Conservation (phyloP, 768 basidiomycete genomes). For the Mycena vitilis region DNA sequence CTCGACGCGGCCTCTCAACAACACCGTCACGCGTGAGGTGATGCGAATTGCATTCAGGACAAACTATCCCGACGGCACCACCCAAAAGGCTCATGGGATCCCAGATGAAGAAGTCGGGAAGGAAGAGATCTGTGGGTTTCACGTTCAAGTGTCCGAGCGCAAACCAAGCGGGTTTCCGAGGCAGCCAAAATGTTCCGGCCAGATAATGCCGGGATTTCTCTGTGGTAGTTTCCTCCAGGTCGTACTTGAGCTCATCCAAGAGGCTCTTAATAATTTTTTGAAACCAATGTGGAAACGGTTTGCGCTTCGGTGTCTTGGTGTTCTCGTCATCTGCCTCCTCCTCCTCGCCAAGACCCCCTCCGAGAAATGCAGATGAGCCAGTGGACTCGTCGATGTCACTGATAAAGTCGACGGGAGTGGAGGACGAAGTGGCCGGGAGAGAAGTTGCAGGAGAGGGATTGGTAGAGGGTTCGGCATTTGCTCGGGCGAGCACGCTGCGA, state of each 20-base stretch:
- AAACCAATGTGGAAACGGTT: conserved; percentile 1
- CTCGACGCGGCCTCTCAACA: conserved; percentile 28
- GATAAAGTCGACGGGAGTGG: neutral
- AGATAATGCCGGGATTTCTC: neutral
- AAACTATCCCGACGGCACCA: conserved; percentile 3
- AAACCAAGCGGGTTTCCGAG: neutral
- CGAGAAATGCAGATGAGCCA: too few species aligned
- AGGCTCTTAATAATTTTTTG: too few species aligned
- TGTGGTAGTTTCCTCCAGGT: too few species aligned
- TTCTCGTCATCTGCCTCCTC: too few species aligned
- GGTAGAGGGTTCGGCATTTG: neutral
- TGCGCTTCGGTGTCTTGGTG: too few species aligned
- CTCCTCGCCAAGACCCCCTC: too few species aligned
- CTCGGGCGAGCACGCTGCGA: neutral
- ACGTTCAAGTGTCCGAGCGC: neutral
- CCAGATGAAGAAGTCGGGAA: conserved; percentile 33
- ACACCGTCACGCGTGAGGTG: conserved; percentile 26
- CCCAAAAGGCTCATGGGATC: conserved; percentile 26
- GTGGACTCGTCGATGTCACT: too few species aligned
- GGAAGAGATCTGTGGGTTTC: conserved; percentile 29
- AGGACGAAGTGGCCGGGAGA: neutral
- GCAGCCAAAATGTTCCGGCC: neutral
- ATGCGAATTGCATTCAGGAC: conserved; percentile 25
- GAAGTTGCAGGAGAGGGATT: neutral
- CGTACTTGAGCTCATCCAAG: too few species aligned